Evolutionary conservation across 768 basidiomycete genomes (phyloP).

Genomic region (Suillus paluster): DNA sequence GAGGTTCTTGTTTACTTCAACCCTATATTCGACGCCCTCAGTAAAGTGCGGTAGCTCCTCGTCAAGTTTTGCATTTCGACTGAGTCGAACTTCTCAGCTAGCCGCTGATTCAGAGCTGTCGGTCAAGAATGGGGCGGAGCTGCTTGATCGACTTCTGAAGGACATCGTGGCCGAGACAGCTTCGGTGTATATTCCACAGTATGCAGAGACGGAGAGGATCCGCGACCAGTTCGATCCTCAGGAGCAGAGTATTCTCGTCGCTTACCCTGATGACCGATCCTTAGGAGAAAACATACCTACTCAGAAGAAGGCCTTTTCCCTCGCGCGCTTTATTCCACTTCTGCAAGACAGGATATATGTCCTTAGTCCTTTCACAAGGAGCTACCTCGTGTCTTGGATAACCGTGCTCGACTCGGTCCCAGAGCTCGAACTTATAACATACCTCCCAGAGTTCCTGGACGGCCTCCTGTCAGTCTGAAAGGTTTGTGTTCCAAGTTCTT

Average conservation of each 20-base stretch:
- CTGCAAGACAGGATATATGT: conserved; percentile 94
- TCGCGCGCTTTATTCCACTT: conserved; percentile 93
- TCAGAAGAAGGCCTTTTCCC: conserved; percentile 83
- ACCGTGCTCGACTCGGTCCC: conserved; percentile 95
- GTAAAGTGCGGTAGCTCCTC: conserved; percentile 65
- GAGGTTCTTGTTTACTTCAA: conserved; percentile 98
- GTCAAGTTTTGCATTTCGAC: conserved; percentile 11
- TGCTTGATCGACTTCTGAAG: conserved; percentile 95
- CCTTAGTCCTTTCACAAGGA: conserved; percentile 92
- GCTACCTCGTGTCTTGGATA: conserved; percentile 97
- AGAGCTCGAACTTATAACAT: conserved; percentile 92
- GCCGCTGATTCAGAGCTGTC: conserved; percentile 94
- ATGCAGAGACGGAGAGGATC: conserved; percentile 76
- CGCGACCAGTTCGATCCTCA: conserved; percentile 49
- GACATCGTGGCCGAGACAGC: conserved; percentile 98
- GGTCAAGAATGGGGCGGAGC: conserved; percentile 97
- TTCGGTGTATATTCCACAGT: conserved; percentile 89
- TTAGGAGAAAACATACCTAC: conserved; percentile 39
- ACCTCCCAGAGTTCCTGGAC: conserved; percentile 93
- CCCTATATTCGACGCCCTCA: conserved; percentile 95
- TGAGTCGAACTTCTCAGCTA: conserved; percentile 57
- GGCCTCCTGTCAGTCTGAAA: conserved; percentile 82
- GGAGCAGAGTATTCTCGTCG: conserved; percentile 62
- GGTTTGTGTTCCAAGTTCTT: conserved; percentile 10
- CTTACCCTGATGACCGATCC: conserved; percentile 56